These are phyloP conservation scores for Coemansia sp. DNA, from an alignment of 192 early-diverging fungal genomes.

Conservation along the genomic window DNA sequence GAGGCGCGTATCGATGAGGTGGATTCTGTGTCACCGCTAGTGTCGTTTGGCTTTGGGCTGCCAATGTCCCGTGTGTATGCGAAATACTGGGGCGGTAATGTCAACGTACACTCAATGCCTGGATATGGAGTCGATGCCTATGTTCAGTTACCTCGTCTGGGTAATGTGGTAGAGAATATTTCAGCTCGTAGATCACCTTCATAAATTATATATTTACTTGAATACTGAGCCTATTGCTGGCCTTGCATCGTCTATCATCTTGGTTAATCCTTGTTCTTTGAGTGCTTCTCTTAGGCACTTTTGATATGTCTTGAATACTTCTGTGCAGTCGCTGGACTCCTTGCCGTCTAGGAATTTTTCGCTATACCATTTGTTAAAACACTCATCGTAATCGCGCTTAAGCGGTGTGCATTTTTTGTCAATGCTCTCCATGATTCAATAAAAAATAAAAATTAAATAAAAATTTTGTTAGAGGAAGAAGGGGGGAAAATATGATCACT, in stretches of 20 bases:
- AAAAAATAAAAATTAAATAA: slow-evolving; percentile 14
- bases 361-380: slow-evolving; percentile 96
- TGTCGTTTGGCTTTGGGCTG: slow-evolving; percentile 85
- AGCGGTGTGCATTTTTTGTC: slow-evolving; percentile 75
- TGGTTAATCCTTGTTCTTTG: slow-evolving; percentile 83
- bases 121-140: slow-evolving; percentile 94
- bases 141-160: slow-evolving; percentile 74
- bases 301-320: slow-evolving; percentile 81
- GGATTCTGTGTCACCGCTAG: slow-evolving; percentile 34
- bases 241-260: slow-evolving; percentile 80
- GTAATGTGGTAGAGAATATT: slow-evolving; percentile 62
- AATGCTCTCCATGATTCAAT: slow-evolving; percentile 47
- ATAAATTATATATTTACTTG: too few relatives aligned
- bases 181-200: slow-evolving; percentile 6
- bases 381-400: slow-evolving; percentile 86
- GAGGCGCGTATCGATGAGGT: slow-evolving; percentile 75
- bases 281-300: slow-evolving; percentile 77
- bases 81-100: slow-evolving; percentile 93
- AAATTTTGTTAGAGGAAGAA: too few relatives aligned
- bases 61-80: slow-evolving; percentile 91
- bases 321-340: slow-evolving; percentile 75
- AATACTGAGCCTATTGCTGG: slow-evolving; percentile 65
- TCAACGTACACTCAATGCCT: slow-evolving; percentile 79
- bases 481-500: neutral
- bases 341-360: slow-evolving; percentile 93